Conservation (phyloP, 139 green algal species). For the Chlorella vulgaris region DNA sequence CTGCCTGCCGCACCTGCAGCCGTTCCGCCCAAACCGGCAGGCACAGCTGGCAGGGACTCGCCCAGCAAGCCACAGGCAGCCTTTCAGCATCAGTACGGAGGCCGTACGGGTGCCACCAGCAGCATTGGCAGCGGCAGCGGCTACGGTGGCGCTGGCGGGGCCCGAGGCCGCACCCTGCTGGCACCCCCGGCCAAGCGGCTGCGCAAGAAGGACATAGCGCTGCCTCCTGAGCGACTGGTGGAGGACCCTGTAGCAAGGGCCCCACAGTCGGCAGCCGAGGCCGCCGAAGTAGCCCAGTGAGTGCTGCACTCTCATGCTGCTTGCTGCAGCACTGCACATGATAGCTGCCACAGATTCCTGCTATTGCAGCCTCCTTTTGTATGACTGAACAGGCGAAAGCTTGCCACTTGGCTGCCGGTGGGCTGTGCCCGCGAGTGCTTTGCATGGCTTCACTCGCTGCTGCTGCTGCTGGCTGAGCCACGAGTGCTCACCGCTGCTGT, state of each 20-base stretch:
- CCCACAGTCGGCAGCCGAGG: conserved; percentile 28
- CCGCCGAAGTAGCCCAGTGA: conserved; percentile 37
- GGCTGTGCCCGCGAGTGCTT: no score
- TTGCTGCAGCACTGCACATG: background rate
- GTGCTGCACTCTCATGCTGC: background rate
- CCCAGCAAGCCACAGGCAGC: no score
- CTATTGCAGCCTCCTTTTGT: no score
- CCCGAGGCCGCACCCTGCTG: background rate
- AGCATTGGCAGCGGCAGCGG: background rate
- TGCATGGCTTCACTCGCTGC: no score
- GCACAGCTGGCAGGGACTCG: no score
- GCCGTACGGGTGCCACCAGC: background rate
- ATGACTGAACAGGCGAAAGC: no score
- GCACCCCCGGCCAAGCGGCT: conserved; percentile 21
- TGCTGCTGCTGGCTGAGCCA: background rate
- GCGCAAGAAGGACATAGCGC: conserved; percentile 36
- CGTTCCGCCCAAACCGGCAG: background rate
- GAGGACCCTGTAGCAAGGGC: conserved; percentile 24
- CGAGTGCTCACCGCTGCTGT: background rate
- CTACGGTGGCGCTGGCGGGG: background rate
- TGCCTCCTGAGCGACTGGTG: conserved; percentile 31
- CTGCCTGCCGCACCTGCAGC: conserved; percentile 2
- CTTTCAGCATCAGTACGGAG: no score
- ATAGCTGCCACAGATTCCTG: no score
- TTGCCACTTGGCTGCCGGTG: no score